A percentile compares a stretch with the other conserved stretches of the same genome.
Conservation (phyloP, 306 rosid species). For the Arachis hypogaea region DNA sequence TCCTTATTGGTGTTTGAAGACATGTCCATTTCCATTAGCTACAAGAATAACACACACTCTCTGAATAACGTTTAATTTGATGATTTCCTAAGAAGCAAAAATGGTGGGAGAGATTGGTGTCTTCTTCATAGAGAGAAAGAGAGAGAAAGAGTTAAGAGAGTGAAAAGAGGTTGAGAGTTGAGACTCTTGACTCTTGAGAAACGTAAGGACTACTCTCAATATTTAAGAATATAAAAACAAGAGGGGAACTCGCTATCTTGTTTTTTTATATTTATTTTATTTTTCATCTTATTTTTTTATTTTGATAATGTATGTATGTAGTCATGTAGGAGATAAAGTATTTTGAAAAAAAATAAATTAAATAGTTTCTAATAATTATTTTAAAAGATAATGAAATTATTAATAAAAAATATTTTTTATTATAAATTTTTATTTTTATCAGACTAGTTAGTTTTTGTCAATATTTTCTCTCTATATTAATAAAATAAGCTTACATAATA, state of each 20-base stretch:
- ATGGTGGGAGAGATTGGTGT: background rate
- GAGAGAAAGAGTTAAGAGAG: conserved; percentile 20
- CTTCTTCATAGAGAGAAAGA: background rate
- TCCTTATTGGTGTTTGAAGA: conserved; percentile 79
- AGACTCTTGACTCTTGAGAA: background rate
- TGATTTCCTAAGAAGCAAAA: too few relatives aligned
- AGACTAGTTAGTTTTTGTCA: too few relatives aligned
- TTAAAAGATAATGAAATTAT: too few relatives aligned
- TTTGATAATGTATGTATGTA: too few relatives aligned
- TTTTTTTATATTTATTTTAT: background rate
- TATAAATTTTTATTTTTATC: too few relatives aligned
- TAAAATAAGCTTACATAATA: too few relatives aligned
- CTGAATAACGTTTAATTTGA: too few relatives aligned
- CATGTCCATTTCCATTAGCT: conserved; percentile 87
- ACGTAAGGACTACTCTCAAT: conserved; percentile 30
- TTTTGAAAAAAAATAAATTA: too few relatives aligned
- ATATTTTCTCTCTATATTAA: too few relatives aligned
- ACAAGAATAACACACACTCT: background rate
- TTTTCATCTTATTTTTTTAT: background rate
- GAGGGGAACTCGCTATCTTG: conserved; percentile 36
- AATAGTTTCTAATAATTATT: too few relatives aligned
- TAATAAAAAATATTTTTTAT: too few relatives aligned
- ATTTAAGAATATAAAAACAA: conserved; percentile 79
- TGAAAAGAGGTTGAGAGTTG: background rate
- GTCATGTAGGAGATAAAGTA: too few relatives aligned